These are phyloP conservation scores for Lecanosticta acicola DNA, from an alignment of 2,329 filamentous ascomycete genomes.

Conservation along the genomic window DNA sequence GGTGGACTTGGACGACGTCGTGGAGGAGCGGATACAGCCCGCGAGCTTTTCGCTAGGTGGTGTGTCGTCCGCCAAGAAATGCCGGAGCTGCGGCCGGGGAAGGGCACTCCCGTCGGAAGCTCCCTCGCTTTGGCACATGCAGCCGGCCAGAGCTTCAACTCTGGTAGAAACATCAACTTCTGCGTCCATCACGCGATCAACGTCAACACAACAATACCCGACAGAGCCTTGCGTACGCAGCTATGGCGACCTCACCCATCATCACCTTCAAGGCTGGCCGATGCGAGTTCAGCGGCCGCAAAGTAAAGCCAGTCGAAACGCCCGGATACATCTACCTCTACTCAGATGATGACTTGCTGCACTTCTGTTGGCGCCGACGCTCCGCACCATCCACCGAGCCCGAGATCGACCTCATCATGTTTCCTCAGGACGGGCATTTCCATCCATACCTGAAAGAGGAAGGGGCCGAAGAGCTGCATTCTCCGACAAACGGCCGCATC, in stretches of 20 bases:
- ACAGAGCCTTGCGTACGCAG: constrained; percentile 27
- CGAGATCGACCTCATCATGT: constrained; percentile 86
- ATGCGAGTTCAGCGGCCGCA: constrained; percentile 60
- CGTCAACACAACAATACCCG: background rate
- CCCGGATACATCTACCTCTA: constrained; percentile 91
- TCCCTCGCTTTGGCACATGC: background rate
- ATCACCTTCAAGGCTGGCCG: constrained; percentile 95
- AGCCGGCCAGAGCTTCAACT: background rate
- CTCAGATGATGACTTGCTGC: constrained; percentile 85
- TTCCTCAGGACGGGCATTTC: constrained; percentile 84
- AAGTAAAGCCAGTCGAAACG: constrained; percentile 65
- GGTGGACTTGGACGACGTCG: constrained; percentile 1
- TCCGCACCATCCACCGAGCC: constrained; percentile 63
- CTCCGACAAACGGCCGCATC: constrained; percentile 73
- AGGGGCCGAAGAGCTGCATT: constrained; percentile 55
- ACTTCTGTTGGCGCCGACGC: constrained; percentile 95
- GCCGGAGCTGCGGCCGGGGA: no score
- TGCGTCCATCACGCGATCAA: background rate
- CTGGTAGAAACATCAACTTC: background rate
- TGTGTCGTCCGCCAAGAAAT: no score
- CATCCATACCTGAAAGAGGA: constrained; percentile 48
- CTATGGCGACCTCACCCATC: constrained; percentile 77
- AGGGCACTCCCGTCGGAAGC: no score
- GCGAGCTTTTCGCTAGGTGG: no score
- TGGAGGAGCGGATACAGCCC: no score